Evolutionary conservation across 305 asterid genomes (phyloP), one percentile per base, ranked within the genome.

Genomic region (Ilex paraguariensis): DNA sequence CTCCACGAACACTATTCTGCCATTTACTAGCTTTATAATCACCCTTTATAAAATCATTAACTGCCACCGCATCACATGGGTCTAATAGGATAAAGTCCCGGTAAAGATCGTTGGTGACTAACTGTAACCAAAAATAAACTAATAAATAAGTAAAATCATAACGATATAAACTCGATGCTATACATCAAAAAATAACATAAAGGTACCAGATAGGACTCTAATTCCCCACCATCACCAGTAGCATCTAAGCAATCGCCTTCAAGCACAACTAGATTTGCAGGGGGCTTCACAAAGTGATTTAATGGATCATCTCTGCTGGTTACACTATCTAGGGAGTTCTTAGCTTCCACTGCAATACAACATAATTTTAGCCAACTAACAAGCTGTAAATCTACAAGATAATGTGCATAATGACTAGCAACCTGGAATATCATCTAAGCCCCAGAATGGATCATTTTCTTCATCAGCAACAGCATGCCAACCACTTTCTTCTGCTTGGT

Each of bases 191-290:
- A 36, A 3, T 36, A 36, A 36, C 4, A 36, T 36, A 36, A 36
- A 36, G 42, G 45, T 88, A 93, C 99, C 96, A 87, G 87, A 81
- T 90, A 93, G 32, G 95, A 83, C 78, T 93, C 97, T 21, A 93
- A 83, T 73, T 93, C 99, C 66, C 97, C 97, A 48, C 85, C 74
- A 67, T 88, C 95, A 39, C 88, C 84, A 68, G 66, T 72, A 68
- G 81, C 75, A 73, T 93, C 97, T 66, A 93, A 81, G 85, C 97
- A 90, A 79, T 93, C 99, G 61, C 97, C 95, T 84, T 93, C 99
- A 61, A 90, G 96, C 63, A 93, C 95, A 44, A 87, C 99, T 51
- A 93, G 79, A 74, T 93, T 90, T 61, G 95, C 91, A 42, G 99
- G 99, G 72, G 99, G 84, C 62, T 84, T 83, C 68, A 82, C 83